Conservation (phyloP, 352 stramenopile genomes). For the Blastocystis sp. region DNA sequence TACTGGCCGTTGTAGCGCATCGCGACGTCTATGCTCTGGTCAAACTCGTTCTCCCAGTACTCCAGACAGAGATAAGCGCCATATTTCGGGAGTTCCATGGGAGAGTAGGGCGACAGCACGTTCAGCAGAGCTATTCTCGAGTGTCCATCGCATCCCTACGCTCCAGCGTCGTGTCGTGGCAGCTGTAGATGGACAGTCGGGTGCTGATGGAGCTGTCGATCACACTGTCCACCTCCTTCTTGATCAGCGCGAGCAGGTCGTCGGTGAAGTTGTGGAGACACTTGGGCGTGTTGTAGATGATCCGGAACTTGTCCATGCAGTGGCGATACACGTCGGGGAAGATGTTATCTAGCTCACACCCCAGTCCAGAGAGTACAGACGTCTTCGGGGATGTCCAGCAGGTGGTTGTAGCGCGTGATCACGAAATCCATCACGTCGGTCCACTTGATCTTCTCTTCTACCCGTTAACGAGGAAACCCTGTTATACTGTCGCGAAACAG, state of each 20-base stretch:
- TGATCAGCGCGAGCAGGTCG: conserved; percentile 34
- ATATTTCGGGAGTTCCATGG: neutral
- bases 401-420: conserved; percentile 26
- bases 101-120: neutral
- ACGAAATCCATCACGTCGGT: conserved; percentile 47
- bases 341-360: neutral
- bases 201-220: neutral
- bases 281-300: conserved; percentile 49
- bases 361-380: neutral
- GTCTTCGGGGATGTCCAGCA: conserved; percentile 2
- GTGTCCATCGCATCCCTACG: neutral
- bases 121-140: conserved; percentile 12
- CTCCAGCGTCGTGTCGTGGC: conserved; percentile 21
- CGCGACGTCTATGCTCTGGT: conserved; percentile 12
- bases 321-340: conserved; percentile 11
- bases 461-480: neutral
- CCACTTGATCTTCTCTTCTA: neutral
- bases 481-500: neutral
- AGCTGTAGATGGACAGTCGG: conserved; percentile 36
- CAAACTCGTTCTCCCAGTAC: conserved; percentile 53
- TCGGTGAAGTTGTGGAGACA: conserved; percentile 15
- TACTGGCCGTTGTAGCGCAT: conserved; percentile 49
- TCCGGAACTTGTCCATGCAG: conserved; percentile 3
- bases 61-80: conserved; percentile 5
- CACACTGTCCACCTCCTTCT: conserved; percentile 7